A percentile compares a stretch with the other conserved stretches of the same genome.
Evolutionary conservation across 1,284 basidiomycete genomes (phyloP).

Genomic region (Pseudomicrostroma phylloplanum): DNA sequence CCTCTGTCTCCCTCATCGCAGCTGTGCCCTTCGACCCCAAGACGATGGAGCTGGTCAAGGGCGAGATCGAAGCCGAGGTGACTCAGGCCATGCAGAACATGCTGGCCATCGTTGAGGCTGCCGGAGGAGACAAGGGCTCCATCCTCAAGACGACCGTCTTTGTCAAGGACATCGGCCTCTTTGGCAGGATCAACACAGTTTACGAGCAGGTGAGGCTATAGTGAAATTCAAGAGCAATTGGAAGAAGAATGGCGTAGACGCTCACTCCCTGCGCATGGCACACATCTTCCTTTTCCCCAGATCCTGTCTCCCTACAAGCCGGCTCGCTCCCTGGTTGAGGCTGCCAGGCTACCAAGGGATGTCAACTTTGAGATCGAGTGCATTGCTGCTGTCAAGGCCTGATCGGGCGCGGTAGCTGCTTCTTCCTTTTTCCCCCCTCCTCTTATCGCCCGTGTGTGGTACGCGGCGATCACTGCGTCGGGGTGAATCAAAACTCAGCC

Average conservation of each 20-base stretch:
- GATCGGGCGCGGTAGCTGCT: no score
- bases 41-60: constrained; percentile 67
- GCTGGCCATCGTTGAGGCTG: constrained; percentile 72
- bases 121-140: constrained; percentile 54
- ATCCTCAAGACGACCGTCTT: constrained; percentile 61
- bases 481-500: no score
- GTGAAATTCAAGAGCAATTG: no score
- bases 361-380: constrained; percentile 87
- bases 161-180: constrained; percentile 55
- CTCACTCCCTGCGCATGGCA: not conserved
- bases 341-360: constrained; percentile 67
- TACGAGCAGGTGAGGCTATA: constrained; percentile 43
- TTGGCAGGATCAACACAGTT: constrained; percentile 66
- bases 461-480: no score
- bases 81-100: constrained; percentile 80
- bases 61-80: constrained; percentile 75
- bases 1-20: not conserved
- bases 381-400: constrained; percentile 58
- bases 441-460: no score
- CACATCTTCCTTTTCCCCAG: not conserved
- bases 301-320: constrained; percentile 64
- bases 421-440: no score
- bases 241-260: not conserved
- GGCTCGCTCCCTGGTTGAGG: constrained; percentile 69
- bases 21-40: constrained; percentile 71